Evolutionary conservation across 768 basidiomycete species (phyloP).

Genomic region (Suillus bovinus): DNA sequence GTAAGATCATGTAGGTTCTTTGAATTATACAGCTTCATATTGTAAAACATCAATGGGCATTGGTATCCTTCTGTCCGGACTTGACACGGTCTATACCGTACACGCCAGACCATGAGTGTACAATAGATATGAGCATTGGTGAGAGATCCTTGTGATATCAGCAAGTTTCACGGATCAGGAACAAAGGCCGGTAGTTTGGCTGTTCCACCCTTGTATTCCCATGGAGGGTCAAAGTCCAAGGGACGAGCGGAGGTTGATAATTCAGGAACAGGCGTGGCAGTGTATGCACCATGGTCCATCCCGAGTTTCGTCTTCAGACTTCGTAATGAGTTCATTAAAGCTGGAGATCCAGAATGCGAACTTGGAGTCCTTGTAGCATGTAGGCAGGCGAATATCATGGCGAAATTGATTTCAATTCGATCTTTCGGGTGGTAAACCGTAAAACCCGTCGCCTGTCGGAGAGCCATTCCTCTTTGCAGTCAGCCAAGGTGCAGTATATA

Average conservation of each 20-base stretch:
- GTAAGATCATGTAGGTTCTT: neutral
- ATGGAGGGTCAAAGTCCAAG: neutral
- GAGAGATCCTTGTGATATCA: neutral
- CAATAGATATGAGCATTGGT: neutral
- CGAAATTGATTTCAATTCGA: neutral
- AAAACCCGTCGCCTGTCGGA: neutral
- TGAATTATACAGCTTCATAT: neutral
- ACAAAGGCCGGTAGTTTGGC: neutral
- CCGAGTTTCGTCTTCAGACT: neutral
- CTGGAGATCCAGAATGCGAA: neutral
- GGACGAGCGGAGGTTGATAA: neutral
- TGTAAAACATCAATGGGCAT: neutral
- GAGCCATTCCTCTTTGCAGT: neutral
- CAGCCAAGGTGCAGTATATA: neutral
- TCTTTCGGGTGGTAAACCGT: neutral
- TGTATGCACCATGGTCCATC: neutral
- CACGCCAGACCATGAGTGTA: neutral
- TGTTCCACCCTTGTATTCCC: neutral
- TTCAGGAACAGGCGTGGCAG: neutral
- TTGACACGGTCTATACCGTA: neutral
- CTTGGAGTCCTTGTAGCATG: neutral
- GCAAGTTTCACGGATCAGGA: neutral
- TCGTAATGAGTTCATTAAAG: neutral
- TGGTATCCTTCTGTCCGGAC: neutral
- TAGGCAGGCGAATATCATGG: neutral